Evolutionary conservation across 1,139 yeast species (phyloP).

Genomic region (Scheffersomyces segobiensis): DNA sequence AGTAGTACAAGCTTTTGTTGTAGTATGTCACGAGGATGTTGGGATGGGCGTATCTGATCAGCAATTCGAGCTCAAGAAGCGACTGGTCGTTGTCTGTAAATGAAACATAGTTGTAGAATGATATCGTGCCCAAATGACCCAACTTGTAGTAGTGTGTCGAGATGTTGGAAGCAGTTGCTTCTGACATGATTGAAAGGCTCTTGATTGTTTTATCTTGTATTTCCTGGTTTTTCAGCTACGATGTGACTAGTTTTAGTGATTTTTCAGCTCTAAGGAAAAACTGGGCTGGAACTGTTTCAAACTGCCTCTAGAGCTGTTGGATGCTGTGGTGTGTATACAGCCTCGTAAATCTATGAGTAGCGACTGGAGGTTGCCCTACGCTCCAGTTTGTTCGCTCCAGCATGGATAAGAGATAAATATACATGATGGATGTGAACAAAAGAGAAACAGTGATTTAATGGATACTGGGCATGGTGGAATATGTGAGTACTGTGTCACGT

Average conservation of each 20-base stretch:
- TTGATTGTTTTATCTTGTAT: neutral
- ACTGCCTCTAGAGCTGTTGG: neutral
- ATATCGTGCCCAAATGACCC: conserved; percentile 36
- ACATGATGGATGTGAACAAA: neutral
- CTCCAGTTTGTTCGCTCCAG: no score
- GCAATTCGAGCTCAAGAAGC: conserved; percentile 60
- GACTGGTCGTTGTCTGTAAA: conserved; percentile 35
- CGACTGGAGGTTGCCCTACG: no score
- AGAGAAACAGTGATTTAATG: no score
- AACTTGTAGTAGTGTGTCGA: conserved; percentile 43
- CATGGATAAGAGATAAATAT: neutral
- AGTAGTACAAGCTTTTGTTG: conserved; percentile 63
- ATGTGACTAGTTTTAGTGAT: neutral
- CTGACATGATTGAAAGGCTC: conserved; percentile 13
- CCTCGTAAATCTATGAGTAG: neutral
- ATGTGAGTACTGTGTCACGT: no score
- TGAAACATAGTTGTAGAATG: conserved; percentile 36
- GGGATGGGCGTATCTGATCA: conserved; percentile 52
- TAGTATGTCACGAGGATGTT: conserved; percentile 56
- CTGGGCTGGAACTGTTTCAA: neutral
- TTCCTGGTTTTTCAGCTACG: neutral
- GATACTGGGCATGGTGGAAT: no score
- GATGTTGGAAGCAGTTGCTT: conserved; percentile 26
- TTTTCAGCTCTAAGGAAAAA: neutral
- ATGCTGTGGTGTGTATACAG: neutral